These are phyloP conservation scores for Kurtzmaniella natalensis DNA, from an alignment of 1,139 yeast genomes.

Conservation along the genomic window DNA sequence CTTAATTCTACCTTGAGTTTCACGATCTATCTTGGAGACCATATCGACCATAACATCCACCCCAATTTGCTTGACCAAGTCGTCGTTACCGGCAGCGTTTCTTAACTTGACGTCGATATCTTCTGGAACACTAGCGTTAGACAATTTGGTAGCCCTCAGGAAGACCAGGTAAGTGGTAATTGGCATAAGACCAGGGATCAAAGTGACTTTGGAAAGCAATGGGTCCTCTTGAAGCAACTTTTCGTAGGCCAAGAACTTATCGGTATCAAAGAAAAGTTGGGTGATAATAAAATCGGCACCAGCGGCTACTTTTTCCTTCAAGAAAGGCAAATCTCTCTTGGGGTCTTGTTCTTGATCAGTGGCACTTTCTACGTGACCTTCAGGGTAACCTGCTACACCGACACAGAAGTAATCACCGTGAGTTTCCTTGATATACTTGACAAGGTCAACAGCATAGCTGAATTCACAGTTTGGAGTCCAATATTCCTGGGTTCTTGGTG, in stretches of 20 bases:
- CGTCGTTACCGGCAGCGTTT: conserved; percentile 72
- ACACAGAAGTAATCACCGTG: conserved; percentile 78
- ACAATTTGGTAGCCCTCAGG: conserved; percentile 81
- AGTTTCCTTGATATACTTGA: conserved; percentile 61
- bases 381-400: conserved; percentile 95
- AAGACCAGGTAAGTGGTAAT: conserved; percentile 84
- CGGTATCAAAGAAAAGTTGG: conserved; percentile 42
- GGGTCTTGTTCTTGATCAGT: conserved; percentile 60
- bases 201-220: conserved; percentile 42
- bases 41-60: conserved; percentile 67
- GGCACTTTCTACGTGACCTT: conserved; percentile 89
- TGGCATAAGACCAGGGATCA: conserved; percentile 97
- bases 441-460: conserved; percentile 76
- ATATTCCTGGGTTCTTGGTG: conserved; percentile 80
- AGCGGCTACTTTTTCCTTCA: conserved; percentile 46
- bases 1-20: conserved; percentile 53
- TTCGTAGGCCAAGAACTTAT: conserved; percentile 37
- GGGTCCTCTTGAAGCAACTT: conserved; percentile 28
- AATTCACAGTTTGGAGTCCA: conserved; percentile 58
- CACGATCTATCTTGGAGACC: conserved; percentile 49
- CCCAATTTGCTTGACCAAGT: conserved; percentile 78
- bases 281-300: conserved; percentile 46
- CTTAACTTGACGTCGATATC: conserved; percentile 37
- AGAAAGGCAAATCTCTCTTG: conserved; percentile 64
- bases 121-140: conserved; percentile 82